Evolutionary conservation across 148 eudicot genomes (phyloP).

Genomic region (Heliosperma pusillum): DNA sequence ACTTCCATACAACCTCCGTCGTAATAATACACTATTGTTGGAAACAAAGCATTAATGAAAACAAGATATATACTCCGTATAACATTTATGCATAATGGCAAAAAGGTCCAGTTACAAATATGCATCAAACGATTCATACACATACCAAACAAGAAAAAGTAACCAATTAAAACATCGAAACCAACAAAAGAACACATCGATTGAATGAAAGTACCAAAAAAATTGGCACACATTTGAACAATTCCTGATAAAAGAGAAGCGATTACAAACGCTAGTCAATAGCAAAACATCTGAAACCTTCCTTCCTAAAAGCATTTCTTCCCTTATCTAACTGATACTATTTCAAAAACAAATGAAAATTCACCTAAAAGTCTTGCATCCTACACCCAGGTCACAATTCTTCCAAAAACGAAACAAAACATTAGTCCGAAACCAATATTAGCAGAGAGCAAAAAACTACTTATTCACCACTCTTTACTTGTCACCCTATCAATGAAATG

Average conservation of each 20-base stretch:
- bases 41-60: neutral
- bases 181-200: conserved; percentile 34
- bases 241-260: conserved; percentile 25
- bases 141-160: neutral
- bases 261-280: conserved; percentile 35
- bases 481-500: conserved; percentile 23
- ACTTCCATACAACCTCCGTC: too few relatives aligned
- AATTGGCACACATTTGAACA: conserved; percentile 38
- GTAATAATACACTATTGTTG: neutral
- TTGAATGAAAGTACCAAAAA: conserved; percentile 36
- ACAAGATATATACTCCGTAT: neutral
- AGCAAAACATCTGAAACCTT: conserved; percentile 28
- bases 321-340: conserved; percentile 21
- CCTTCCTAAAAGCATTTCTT: conserved; percentile 29
- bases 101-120: neutral
- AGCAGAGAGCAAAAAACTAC: conserved; percentile 29
- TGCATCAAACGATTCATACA: neutral
- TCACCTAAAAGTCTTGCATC: conserved; percentile 17
- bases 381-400: conserved; percentile 26
- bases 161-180: neutral
- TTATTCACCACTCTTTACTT: conserved; percentile 45
- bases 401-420: conserved; percentile 23
- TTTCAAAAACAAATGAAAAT: conserved; percentile 25
- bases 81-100: neutral
- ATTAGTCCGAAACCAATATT: conserved; percentile 15